phyloP scores from a whole-genome alignment of 768 basidiomycete genomes.

The Trametes coccinea region DNA sequence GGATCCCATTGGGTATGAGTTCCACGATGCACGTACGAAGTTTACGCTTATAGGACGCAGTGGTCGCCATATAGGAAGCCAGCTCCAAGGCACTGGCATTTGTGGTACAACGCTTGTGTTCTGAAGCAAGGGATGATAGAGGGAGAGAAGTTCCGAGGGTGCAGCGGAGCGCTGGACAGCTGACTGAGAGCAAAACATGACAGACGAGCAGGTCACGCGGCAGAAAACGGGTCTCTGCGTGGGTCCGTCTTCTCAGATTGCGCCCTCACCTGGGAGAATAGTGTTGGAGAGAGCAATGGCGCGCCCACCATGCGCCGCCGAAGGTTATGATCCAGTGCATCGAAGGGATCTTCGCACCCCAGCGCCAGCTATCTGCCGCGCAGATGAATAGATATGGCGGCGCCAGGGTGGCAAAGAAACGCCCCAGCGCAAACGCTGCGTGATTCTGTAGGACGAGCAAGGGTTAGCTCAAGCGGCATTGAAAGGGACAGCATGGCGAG shows the following conservation, averaged over 20 bases:
- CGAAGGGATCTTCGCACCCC: slow-evolving; percentile 14
- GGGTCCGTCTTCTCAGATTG: background rate
- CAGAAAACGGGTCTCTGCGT: slow-evolving; percentile 1
- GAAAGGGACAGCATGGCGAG: background rate
- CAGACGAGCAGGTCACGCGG: background rate
- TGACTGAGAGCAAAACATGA: background rate
- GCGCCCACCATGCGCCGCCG: slow-evolving; percentile 3
- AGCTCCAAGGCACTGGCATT: slow-evolving; percentile 3
- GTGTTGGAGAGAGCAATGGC: background rate
- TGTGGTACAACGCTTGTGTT: background rate
- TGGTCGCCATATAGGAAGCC: background rate
- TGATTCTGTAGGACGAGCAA: background rate
- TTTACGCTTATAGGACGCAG: too few relatives aligned
- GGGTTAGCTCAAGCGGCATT: background rate
- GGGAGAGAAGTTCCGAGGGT: slow-evolving; percentile 16
- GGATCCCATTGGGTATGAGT: slow-evolving; percentile 1
- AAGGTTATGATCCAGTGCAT: background rate
- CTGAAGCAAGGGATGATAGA: background rate
- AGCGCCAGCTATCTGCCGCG: slow-evolving; percentile 11
- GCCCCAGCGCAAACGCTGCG: background rate
- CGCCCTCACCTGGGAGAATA: background rate
- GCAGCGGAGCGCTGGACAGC: slow-evolving; percentile 18
- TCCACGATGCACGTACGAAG: slow-evolving; percentile 4
- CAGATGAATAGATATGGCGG: slow-evolving; percentile 2
- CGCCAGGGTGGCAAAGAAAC: slow-evolving; percentile 7